phyloP scores from a whole-genome alignment of 352 stramenopile genomes.

The Globisporangium perplexum region DNA sequence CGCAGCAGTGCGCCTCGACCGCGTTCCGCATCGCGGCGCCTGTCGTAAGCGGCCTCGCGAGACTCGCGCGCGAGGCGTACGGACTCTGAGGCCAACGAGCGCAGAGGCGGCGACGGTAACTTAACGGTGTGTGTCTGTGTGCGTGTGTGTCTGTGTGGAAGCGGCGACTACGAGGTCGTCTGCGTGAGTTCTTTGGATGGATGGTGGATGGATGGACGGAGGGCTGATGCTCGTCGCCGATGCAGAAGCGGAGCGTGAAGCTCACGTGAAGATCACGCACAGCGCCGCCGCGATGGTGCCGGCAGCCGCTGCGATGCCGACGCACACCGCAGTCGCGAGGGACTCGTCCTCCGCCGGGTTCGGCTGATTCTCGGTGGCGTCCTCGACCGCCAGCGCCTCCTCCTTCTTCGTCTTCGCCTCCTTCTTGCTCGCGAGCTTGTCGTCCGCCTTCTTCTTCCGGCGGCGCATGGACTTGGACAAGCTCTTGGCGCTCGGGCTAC shows the following conservation, averaged over 20 bases:
- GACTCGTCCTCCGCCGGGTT: conserved; percentile 22
- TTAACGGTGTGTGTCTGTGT: neutral
- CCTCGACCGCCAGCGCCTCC: neutral
- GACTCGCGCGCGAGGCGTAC: conserved; percentile 42
- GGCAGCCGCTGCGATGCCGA: conserved; percentile 50
- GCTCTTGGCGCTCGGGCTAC: conserved; percentile 4
- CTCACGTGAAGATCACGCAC: conserved; percentile 56
- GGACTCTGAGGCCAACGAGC: conserved; percentile 35
- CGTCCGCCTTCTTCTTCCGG: conserved; percentile 37
- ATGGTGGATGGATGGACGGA: neutral
- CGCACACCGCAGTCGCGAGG: conserved; percentile 31
- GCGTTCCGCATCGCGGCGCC: conserved; percentile 25
- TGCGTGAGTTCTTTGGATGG: too few species aligned
- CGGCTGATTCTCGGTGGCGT: conserved; percentile 6
- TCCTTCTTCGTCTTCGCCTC: conserved; percentile 13
- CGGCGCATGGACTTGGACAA: conserved; percentile 18
- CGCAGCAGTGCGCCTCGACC: conserved; percentile 44
- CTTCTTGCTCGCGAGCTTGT: conserved; percentile 10
- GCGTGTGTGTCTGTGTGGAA: too few species aligned
- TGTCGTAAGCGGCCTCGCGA: conserved; percentile 26
- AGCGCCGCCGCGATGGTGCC: conserved; percentile 52
- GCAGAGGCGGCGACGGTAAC: too few species aligned
- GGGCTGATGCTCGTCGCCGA: neutral
- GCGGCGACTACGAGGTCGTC: too few species aligned
- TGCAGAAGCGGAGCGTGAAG: neutral